These are phyloP conservation scores for Beauveria medogensis DNA, from an alignment of 2,329 filamentous ascomycete species.

Conservation along the genomic window DNA sequence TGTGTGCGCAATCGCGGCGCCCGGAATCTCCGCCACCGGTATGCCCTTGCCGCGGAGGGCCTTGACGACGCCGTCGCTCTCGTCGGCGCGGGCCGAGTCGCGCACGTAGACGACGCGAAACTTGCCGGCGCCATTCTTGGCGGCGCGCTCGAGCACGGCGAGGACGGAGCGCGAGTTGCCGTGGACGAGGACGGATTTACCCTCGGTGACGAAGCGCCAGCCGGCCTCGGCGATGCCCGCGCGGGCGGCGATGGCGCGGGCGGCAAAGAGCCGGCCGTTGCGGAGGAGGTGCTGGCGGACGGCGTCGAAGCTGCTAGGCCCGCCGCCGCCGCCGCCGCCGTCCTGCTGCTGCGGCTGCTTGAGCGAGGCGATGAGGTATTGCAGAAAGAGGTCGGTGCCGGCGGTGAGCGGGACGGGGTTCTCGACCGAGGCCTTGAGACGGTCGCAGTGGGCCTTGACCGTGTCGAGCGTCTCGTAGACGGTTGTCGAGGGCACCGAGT, in stretches of 20 bases:
- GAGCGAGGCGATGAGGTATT: conserved; percentile 76
- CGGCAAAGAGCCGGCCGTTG: conserved; percentile 81
- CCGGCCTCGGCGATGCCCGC: conserved; percentile 76
- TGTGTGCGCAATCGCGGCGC: conserved; percentile 67
- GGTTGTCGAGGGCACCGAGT: conserved; percentile 70
- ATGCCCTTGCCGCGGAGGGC: conserved; percentile 66
- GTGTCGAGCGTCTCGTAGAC: conserved; percentile 90
- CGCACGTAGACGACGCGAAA: conserved; percentile 81
- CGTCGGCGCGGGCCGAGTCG: conserved; percentile 44
- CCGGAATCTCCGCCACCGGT: conserved; percentile 58
- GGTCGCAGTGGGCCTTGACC: conserved; percentile 66
- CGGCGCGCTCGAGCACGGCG: conserved; percentile 63
- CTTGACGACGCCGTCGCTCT: conserved; percentile 63
- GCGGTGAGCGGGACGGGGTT: conserved; percentile 91
- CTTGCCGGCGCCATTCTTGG: conserved; percentile 46
- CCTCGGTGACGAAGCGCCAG: conserved; percentile 69
- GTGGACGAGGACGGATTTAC: conserved; percentile 78
- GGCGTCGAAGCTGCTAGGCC: conserved; percentile 55
- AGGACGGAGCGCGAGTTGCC: conserved; percentile 81
- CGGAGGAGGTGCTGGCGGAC: conserved; percentile 75
- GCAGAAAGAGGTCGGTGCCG: conserved; percentile 90
- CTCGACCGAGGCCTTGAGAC: conserved; percentile 68
- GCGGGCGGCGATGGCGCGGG: conserved; percentile 75
- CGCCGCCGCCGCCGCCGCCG: conserved; percentile 10
- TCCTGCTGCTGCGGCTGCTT: conserved; percentile 49